phyloP scores from a whole-genome alignment of 164 flowering plant species.

The Santalum album region DNA sequence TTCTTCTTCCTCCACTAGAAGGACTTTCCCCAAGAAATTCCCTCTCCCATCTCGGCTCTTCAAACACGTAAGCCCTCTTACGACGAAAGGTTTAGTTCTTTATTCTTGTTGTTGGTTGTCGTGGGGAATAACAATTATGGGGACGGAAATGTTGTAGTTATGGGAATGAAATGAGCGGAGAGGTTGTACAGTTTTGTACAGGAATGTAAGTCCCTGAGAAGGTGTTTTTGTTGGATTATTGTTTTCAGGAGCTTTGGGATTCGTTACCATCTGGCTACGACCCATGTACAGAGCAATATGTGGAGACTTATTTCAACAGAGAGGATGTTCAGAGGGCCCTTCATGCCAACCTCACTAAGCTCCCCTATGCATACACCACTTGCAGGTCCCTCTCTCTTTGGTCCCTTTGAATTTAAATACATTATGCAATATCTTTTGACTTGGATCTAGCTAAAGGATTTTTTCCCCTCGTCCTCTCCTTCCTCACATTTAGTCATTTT shows the following conservation, averaged over 20 bases:
- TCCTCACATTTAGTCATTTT: too few species aligned
- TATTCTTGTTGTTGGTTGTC: too few species aligned
- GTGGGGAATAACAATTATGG: too few species aligned
- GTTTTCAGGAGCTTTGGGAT: conserved; percentile 23
- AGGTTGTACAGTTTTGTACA: too few species aligned
- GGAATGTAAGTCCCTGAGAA: too few species aligned
- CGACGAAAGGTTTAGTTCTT: too few species aligned
- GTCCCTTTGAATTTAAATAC: too few species aligned
- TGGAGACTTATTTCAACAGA: conserved; percentile 31
- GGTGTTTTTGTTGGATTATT: background rate
- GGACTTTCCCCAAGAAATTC: conserved; percentile 10
- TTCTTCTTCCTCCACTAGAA: background rate
- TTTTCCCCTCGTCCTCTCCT: too few species aligned
- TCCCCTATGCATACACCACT: conserved; percentile 34
- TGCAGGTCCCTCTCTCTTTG: conserved; percentile 33
- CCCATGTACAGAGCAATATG: conserved; percentile 40
- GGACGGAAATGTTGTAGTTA: too few species aligned
- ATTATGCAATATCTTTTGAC: too few species aligned
- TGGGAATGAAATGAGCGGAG: too few species aligned
- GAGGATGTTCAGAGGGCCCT: conserved; percentile 51
- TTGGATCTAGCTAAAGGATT: too few species aligned
- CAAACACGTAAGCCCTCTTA: conserved; percentile 21
- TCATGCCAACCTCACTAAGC: conserved; percentile 47
- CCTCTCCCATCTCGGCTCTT: conserved; percentile 21
- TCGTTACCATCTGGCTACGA: conserved; percentile 43